Base-by-base conservation (phyloP, 2,329 filamentous ascomycete genomes). In the Metarhizium anisopliae region DNA sequence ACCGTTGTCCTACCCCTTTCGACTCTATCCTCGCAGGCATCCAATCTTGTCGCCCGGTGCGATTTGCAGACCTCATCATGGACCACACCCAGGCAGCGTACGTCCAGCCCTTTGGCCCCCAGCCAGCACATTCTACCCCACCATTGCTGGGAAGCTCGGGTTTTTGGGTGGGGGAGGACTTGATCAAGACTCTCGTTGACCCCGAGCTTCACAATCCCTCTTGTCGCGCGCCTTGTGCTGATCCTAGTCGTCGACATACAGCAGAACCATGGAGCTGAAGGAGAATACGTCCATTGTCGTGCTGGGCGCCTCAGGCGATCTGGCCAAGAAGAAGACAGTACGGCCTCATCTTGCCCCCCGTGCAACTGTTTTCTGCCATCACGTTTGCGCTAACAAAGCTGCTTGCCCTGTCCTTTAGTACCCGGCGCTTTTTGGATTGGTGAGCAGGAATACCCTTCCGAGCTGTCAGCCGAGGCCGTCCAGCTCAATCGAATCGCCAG, bases 251-350 rank as follows among this genome's bases (percentile, higher is more conserved):
- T 51, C 42, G 43, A 35, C 35, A 30, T 56, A 35, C 52, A 61
- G 62, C 72, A 95, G 90, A 70, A 85, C 84, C 68, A 81, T 95
- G 75, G 94, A 99, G 84, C 86, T 99, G 70, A 99, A 96, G 82
- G 90, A 97, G 70, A 95, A 99, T 82, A 99, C 94, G 62, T 84
- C 92, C 70, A 95, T 99, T 68, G 83, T 99, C 67, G 94, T 99
- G 67, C 86, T 99, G 64, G 94, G 94, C 68, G 94, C 94, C 62
- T 99, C 94, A 54, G 94, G 94, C 68, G 94, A 99, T 80, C 78
- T 99, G 64, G 94, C 94, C 53, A 99, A 99, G 83, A 99, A 99
- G 87, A 99, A 99, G 86, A 99, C 94, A 50, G 91, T 95, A 76
- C 72, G 84, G 56, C 55, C 51, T 55, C 53, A 53, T 50, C 45